A percentile compares a stretch with the other conserved stretches of the same genome.
These are phyloP conservation scores for Mycosarcoma mackinlayi DNA, from an alignment of 1,284 basidiomycete species.

Conservation along the genomic window DNA sequence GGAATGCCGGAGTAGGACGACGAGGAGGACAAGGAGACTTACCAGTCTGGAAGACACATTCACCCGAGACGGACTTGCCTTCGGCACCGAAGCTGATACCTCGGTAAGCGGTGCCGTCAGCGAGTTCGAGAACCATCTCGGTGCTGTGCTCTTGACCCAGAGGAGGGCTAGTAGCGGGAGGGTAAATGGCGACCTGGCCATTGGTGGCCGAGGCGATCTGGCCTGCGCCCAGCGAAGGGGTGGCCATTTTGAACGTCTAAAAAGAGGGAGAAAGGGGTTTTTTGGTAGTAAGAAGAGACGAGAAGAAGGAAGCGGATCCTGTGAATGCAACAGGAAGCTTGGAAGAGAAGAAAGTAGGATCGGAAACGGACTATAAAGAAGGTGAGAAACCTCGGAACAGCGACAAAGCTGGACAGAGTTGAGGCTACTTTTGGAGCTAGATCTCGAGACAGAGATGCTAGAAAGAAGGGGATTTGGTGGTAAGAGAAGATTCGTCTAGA, in stretches of 20 bases:
- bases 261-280: constrained; percentile 1
- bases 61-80: constrained; percentile 89
- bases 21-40: too few relatives aligned
- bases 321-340: constrained; percentile 4
- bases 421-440: constrained; percentile 37
- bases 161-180: constrained; percentile 50
- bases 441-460: constrained; percentile 1
- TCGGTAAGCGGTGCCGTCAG: constrained; percentile 86
- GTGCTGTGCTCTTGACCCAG: constrained; percentile 45
- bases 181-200: constrained; percentile 35
- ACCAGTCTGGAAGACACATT: constrained; percentile 99
- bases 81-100: constrained; percentile 95
- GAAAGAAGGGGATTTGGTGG: constrained; percentile 1
- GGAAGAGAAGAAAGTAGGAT: neutral
- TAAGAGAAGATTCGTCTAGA: constrained; percentile 7
- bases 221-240: constrained; percentile 55
- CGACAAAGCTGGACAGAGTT: constrained; percentile 25
- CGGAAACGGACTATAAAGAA: constrained; percentile 11
- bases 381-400: constrained; percentile 45
- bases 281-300: neutral
- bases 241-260: constrained; percentile 37
- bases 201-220: constrained; percentile 34
- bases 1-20: neutral
- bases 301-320: neutral
- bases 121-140: constrained; percentile 83